Evolutionary conservation across 306 rosid species (phyloP), one percentile per base, ranked within the genome.

Genomic region (Trifolium dubium): DNA sequence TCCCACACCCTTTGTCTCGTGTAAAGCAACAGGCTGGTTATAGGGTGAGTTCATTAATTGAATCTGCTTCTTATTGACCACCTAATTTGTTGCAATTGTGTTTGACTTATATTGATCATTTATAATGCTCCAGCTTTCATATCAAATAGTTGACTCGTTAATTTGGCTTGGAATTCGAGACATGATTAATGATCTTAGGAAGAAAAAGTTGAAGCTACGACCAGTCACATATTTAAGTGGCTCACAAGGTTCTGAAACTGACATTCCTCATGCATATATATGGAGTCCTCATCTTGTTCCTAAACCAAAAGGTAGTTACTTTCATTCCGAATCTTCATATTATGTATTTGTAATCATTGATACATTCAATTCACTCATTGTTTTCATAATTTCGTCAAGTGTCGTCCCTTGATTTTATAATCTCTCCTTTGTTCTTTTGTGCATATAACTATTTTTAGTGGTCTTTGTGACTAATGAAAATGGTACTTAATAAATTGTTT

Each of bases 211-310:
- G 90, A 92, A 85, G 78, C 85, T 95, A 32, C 92, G 99, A 74
- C 99, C 99, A 5, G 99, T 95, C 50, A 95, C 99, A 41, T 95
- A 95, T 81, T 87, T 95, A 85, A 95, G 99, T 85, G 99, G 99
- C 75, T 95, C 98, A 50, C 99, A 95, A 77, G 93, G 96, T 78
- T 90, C 89, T 8, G 99, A 95, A 39, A 64, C 88, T 69, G 94
- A 92, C 80, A 84, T 95, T 54, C 99, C 99, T 31, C 88, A 95
- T 88, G 99, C 96, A 51, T 95, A 95, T 78, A 95, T 95, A 69
- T 95, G 99, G 99, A 95, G 99, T 83, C 99, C 99, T 65, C 96
- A 95, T 81, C 97, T 95, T 78, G 99, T 92, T 78, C 99, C 99
- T 74, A 95, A 95, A 86, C 99, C 99, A 71, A 95, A 90, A 88